Evolutionary conservation across 768 basidiomycete species (phyloP).

Genomic region (Sistotremastrum suecicum): DNA sequence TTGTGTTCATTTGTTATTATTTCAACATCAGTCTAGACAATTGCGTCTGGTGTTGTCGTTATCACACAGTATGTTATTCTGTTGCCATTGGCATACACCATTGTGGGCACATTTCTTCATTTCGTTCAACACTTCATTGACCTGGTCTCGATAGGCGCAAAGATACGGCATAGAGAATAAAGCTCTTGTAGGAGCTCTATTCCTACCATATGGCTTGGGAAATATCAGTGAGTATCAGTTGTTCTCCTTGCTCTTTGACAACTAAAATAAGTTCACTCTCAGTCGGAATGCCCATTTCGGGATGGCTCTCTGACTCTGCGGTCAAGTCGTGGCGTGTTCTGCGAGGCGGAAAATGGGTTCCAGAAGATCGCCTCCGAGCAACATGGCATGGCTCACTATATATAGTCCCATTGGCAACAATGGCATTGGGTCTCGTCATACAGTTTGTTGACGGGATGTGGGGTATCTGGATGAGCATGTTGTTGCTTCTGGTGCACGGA

Average conservation of each 20-base stretch:
- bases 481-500: constrained; percentile 52
- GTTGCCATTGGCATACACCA: constrained; percentile 50
- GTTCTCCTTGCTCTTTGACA: too few relatives aligned
- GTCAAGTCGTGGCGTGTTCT: constrained; percentile 32
- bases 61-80: constrained; percentile 18
- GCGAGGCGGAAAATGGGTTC: constrained; percentile 45
- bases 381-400: constrained; percentile 30
- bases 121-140: not conserved
- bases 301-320: constrained; percentile 40
- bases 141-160: constrained; percentile 27
- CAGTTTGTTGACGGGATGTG: constrained; percentile 32
- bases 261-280: too few relatives aligned
- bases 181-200: constrained; percentile 43
- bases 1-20: not conserved
- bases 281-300: constrained; percentile 48
- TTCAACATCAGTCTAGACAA: not conserved
- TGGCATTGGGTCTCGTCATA: constrained; percentile 34
- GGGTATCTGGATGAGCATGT: constrained; percentile 36
- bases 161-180: constrained; percentile 42
- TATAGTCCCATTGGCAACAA: constrained; percentile 39
- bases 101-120: constrained; percentile 31
- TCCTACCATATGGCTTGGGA: constrained; percentile 37
- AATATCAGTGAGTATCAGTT: constrained; percentile 40
- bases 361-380: constrained; percentile 53
- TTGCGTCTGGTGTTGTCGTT: too few relatives aligned